Percentiles rank a stretch among this genome's conserved stretches.
These are phyloP conservation scores for Paxillus ammoniavirescens DNA, from an alignment of 768 basidiomycete species.

Conservation along the genomic window DNA sequence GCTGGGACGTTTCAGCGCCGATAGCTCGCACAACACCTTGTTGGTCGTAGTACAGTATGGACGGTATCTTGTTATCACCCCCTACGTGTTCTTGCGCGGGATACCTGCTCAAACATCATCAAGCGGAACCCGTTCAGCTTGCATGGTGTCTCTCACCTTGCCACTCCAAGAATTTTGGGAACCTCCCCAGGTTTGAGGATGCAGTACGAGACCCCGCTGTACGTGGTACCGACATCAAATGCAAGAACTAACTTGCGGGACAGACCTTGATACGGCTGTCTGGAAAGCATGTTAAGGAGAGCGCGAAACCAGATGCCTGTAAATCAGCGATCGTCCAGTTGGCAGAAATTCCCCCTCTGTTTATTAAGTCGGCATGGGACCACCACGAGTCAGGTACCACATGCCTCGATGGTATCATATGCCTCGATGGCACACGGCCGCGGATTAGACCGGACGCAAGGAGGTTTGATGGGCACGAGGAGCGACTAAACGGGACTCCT, in stretches of 20 bases:
- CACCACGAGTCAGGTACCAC: background rate
- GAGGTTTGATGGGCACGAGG: background rate
- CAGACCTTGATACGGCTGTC: slow-evolving; percentile 34
- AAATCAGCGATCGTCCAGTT: background rate
- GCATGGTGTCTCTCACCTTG: slow-evolving; percentile 17
- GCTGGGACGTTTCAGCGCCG: slow-evolving; percentile 42
- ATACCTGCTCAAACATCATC: slow-evolving; percentile 30
- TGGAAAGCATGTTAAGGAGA: slow-evolving; percentile 21
- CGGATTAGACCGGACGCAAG: background rate
- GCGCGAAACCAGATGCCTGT: background rate
- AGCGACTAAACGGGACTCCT: background rate
- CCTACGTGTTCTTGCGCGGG: slow-evolving; percentile 46
- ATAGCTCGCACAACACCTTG: slow-evolving; percentile 38
- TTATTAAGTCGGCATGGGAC: too few species aligned
- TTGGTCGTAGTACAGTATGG: slow-evolving; percentile 45
- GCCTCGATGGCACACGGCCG: background rate
- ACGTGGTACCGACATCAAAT: slow-evolving; percentile 45
- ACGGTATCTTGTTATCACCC: slow-evolving; percentile 48
- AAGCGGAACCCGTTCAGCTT: background rate
- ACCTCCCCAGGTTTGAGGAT: slow-evolving; percentile 35
- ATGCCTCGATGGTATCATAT: background rate
- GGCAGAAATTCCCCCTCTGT: background rate
- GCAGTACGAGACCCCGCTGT: slow-evolving; percentile 38
- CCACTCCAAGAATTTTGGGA: slow-evolving; percentile 28
- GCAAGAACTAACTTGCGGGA: slow-evolving; percentile 43